Percentiles rank a stretch among this genome's conserved stretches.
phyloP scores from a whole-genome alignment of 1,284 basidiomycete genomes.

The Ustilago tritici region DNA sequence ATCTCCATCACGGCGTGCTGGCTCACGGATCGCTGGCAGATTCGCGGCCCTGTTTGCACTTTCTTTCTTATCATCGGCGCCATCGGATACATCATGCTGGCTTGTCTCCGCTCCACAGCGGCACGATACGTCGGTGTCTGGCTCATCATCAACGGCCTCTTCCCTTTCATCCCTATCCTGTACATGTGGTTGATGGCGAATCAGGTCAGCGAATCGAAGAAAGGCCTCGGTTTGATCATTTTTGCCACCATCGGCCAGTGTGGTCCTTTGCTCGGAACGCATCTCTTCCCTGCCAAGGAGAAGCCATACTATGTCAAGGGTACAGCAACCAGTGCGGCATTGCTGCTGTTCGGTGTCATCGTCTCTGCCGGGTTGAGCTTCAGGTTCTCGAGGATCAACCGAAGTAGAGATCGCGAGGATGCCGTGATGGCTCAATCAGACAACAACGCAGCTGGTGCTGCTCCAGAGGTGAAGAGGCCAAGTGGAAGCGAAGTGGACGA shows the following conservation, averaged over 20 bases:
- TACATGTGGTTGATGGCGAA: constrained; percentile 62
- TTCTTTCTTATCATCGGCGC: constrained; percentile 49
- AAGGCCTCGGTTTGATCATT: constrained; percentile 54
- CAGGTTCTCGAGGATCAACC: constrained; percentile 44
- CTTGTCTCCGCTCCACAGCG: constrained; percentile 32
- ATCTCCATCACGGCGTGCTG: constrained; percentile 40
- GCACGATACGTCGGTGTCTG: constrained; percentile 51
- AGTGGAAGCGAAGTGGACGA: constrained; percentile 5
- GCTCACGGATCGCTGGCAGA: constrained; percentile 47
- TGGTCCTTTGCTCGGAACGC: constrained; percentile 58
- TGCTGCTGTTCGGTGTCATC: constrained; percentile 48
- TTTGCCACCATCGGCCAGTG: constrained; percentile 64
- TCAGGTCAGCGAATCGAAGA: constrained; percentile 54
- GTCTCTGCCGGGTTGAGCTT: constrained; percentile 24
- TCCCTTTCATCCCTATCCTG: constrained; percentile 60
- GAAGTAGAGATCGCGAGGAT: constrained; percentile 20
- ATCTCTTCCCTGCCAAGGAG: constrained; percentile 54
- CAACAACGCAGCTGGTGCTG: background rate
- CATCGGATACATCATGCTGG: constrained; percentile 63
- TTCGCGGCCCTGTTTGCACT: constrained; percentile 58
- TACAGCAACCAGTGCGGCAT: constrained; percentile 44
- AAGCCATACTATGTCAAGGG: constrained; percentile 58
- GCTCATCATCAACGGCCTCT: constrained; percentile 59
- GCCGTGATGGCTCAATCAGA: background rate
- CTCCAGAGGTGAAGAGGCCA: background rate